A percentile compares a stretch with the other conserved stretches of the same genome.
Conservation (phyloP, 768 basidiomycete species). For the Boletales sp. region DNA sequence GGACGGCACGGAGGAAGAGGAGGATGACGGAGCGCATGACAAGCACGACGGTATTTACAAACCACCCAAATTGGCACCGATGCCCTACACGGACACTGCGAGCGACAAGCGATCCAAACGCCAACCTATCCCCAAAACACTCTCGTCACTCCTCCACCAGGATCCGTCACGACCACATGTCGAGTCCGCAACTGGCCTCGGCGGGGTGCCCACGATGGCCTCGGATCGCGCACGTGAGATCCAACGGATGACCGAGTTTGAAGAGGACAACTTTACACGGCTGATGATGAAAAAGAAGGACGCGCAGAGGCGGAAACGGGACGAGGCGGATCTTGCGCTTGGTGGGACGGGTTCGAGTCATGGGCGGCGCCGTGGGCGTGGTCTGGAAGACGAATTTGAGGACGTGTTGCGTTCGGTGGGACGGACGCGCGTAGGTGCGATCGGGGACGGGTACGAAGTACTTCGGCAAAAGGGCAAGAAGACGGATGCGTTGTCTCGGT, state of each 20-base stretch:
- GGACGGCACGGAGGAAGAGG: slow-evolving; percentile 32
- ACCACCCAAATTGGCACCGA: slow-evolving; percentile 84
- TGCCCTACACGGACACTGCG: slow-evolving; percentile 71
- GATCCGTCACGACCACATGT: slow-evolving; percentile 60
- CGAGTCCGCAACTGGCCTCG: slow-evolving; percentile 73
- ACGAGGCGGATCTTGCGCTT: slow-evolving; percentile 86
- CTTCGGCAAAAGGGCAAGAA: slow-evolving; percentile 68
- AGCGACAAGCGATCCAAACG: slow-evolving; percentile 43
- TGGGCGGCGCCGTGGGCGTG: slow-evolving; percentile 59
- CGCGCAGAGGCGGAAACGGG: slow-evolving; percentile 59
- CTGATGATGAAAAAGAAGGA: slow-evolving; percentile 90
- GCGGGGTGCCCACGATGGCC: slow-evolving; percentile 51
- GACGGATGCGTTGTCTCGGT: slow-evolving; percentile 54
- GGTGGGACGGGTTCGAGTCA: slow-evolving; percentile 64
- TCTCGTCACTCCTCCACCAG: slow-evolving; percentile 48
- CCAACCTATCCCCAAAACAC: slow-evolving; percentile 62
- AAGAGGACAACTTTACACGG: slow-evolving; percentile 93
- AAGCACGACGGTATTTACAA: slow-evolving; percentile 60
- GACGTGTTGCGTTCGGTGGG: slow-evolving; percentile 69
- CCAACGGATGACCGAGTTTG: slow-evolving; percentile 78
- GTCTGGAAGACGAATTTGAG: slow-evolving; percentile 80
- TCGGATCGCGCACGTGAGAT: slow-evolving; percentile 75
- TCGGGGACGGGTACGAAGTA: slow-evolving; percentile 79
- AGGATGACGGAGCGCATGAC: slow-evolving; percentile 12
- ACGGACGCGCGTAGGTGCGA: slow-evolving; percentile 37